Evolutionary conservation across 257 asterid genomes (phyloP), one percentile per base, ranked within the genome.

Genomic region (Scutellaria galericulata): DNA sequence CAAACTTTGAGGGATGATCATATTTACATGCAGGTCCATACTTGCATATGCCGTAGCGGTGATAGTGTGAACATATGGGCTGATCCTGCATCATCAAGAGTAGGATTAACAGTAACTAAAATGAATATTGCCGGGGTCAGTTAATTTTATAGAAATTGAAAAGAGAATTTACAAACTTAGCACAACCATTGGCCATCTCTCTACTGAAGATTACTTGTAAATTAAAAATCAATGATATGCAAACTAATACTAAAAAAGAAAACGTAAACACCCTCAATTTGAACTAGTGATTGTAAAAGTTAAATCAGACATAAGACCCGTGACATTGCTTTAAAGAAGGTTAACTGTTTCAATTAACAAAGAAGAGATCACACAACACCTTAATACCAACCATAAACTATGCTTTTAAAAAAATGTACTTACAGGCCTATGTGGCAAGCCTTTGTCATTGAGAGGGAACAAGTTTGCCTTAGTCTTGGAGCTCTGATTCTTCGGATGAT

Each of bases 391-490:
- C 37, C 5, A 31, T 31, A 31, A 31, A 31, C 4, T 31, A 31
- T 31, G 5, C 37, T 31, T 31, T 18, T 7, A n/a, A 9, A 9
- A 44, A 64, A 27, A 44, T 11, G 10, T 79, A 83, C 97, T 83
- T 87, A 91, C 99, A 77, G 97, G 98, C 89, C 99, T 82, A 68
- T 91, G 90, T 11, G 99, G 99, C 78, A 94, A 76, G 81, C 99
- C 99, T 81, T 91, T 91, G 79, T 89, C 95, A 68, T 86, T 91
- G 74, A 94, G 85, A 77, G 81, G 5, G 89, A 10, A 62, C 55
- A 89, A 11, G 66, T 58, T 72, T 20, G 86, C 48, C 66, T 42
- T 86, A 27, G 83, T 44, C 68, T 83, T 86, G 52, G 88, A n/a
- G 42, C 35, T 42, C 40, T 75, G 88, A 69, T 53, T 68, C 80